Base-by-base conservation (phyloP, 2,329 filamentous ascomycete genomes). In the Lecanicillium sp. region DNA sequence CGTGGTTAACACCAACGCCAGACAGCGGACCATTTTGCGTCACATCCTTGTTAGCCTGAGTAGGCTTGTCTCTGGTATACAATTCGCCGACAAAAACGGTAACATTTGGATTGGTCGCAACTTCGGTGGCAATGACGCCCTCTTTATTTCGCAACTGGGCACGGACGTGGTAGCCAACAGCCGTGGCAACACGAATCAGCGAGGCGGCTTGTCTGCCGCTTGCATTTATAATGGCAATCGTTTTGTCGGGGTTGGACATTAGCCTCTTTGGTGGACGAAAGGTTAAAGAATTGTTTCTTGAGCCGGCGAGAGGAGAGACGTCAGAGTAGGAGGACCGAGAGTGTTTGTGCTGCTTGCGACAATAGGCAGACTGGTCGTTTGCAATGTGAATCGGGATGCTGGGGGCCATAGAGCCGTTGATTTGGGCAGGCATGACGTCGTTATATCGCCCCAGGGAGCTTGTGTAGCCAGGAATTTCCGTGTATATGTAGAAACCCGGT, bases 171-270 rank as follows among this genome's bases (percentile, higher is more conserved):
- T 92, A 96, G 48, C 92, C 92, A 40, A 96, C 83, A 43, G 92
- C 92, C 32, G 86, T 86, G 42, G 90, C 90, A 56, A 95, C 88
- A 50, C 92, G 84, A 52, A 95, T 92, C 54, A 98, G 80, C 43
- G 89, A 95, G 42, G 90, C 90, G 48, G 90, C 88, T 70, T 98
- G 92, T 52, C 92, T 85, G 55, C 92, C 92, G 59, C 87, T 90
- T 57, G 87, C 87, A 65, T 96, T 96, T 67, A 96, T 89, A 56
- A 95, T 82, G 57, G 89, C 90, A 54, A 94, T 87, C 40, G 85
- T 92, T 67, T 89, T 92, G 57, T 75, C 71, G 32, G 74, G 73
- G 20, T 67, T 65, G 43, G 71, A 70, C 64, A 74, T 77, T 49
- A 72, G 63, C 48, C 75, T 68, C 58, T 78, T 78, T 33, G 70